A percentile compares a stretch with the other conserved stretches of the same genome.
Evolutionary conservation across 176 grass and related monocot genomes (phyloP).

Genomic region (Bolboschoenus planiculmis): DNA sequence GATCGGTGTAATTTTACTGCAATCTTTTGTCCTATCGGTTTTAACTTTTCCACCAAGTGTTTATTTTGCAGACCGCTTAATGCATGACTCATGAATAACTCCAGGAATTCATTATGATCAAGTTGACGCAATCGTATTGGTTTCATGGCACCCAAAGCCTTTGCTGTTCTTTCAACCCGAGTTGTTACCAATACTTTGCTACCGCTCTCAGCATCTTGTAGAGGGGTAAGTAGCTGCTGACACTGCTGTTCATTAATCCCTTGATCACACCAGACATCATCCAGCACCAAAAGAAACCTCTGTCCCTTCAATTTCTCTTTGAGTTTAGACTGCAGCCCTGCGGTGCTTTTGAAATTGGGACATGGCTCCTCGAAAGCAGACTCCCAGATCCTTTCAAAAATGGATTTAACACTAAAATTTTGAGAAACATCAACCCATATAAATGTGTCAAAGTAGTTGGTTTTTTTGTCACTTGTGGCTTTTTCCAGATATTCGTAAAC

Average conservation of each 20-base stretch:
- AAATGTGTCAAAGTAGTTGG: neutral
- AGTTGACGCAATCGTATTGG: too few relatives aligned
- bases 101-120: too few relatives aligned
- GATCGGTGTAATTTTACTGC: too few relatives aligned
- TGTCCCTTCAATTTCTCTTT: neutral
- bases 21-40: too few relatives aligned
- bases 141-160: too few relatives aligned
- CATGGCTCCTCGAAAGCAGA: neutral
- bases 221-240: neutral
- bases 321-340: neutral
- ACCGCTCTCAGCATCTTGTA: neutral
- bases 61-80: too few relatives aligned
- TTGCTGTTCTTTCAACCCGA: neutral
- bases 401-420: neutral
- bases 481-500: constrained; percentile 9
- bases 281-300: constrained; percentile 4
- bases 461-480: too few relatives aligned
- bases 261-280: neutral
- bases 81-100: too few relatives aligned
- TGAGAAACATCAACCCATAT: constrained; percentile 30
- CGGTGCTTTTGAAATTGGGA: neutral
- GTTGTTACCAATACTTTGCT: constrained; percentile 32
- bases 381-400: constrained; percentile 20
- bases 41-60: too few relatives aligned
- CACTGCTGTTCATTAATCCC: neutral